A percentile compares a stretch with the other conserved stretches of the same genome.
Conservation (phyloP, 1,139 yeast species). For the Sugiyamaella xylanicola region DNA sequence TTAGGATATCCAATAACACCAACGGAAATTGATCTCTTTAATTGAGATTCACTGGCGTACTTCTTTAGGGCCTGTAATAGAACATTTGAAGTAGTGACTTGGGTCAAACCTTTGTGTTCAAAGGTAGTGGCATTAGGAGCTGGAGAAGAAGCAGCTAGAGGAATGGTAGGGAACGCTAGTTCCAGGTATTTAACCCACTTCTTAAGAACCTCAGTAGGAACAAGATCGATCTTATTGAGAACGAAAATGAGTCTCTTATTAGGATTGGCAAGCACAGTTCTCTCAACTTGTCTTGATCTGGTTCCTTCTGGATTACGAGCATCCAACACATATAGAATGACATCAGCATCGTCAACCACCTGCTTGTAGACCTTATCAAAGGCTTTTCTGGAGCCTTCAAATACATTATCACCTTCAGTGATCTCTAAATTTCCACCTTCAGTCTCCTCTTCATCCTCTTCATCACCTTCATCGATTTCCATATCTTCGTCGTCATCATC, state of each 20-base stretch:
- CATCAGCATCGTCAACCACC: slow-evolving; percentile 89
- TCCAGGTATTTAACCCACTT: slow-evolving; percentile 84
- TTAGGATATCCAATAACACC: slow-evolving; percentile 98
- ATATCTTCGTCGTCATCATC: slow-evolving; percentile 39
- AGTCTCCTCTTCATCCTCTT: slow-evolving; percentile 50
- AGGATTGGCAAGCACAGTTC: slow-evolving; percentile 76
- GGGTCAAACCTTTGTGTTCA: slow-evolving; percentile 71
- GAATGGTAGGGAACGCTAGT: slow-evolving; percentile 87
- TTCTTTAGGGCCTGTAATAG: slow-evolving; percentile 81
- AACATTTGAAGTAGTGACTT: slow-evolving; percentile 69
- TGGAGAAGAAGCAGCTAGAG: slow-evolving; percentile 59
- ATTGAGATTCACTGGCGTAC: slow-evolving; percentile 78
- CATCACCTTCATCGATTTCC: slow-evolving; percentile 40
- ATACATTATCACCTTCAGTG: slow-evolving; percentile 26
- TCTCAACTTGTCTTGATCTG: slow-evolving; percentile 87
- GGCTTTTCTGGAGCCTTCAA: slow-evolving; percentile 69
- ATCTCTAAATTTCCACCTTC: slow-evolving; percentile 44
- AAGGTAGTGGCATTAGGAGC: slow-evolving; percentile 67
- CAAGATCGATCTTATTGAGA: slow-evolving; percentile 87
- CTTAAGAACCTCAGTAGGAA: slow-evolving; percentile 80
- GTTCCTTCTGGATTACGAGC: slow-evolving; percentile 98
- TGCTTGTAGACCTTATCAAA: slow-evolving; percentile 68
- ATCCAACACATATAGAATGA: slow-evolving; percentile 86
- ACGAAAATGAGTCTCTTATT: slow-evolving; percentile 84
- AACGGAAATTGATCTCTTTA: slow-evolving; percentile 88